These are phyloP conservation scores for Kwoniella sp. DNA, from an alignment of 768 basidiomycete genomes.

Conservation along the genomic window DNA sequence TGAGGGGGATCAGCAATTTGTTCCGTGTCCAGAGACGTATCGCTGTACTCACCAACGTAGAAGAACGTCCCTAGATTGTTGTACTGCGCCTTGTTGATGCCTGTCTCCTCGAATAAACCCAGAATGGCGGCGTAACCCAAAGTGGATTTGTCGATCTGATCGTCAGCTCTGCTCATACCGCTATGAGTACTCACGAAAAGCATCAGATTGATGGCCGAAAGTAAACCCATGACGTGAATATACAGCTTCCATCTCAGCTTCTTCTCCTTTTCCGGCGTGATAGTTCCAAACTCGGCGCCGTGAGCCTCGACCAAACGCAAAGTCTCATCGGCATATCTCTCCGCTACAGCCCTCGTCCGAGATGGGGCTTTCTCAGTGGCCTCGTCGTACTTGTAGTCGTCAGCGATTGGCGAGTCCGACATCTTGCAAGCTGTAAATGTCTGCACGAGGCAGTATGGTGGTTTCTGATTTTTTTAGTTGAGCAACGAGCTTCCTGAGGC, in stretches of 20 bases:
- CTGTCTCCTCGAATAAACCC: background rate
- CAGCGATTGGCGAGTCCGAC: background rate
- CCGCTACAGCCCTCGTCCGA: background rate
- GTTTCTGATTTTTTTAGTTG: too few relatives aligned
- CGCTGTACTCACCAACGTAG: background rate
- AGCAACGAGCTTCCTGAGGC: too few relatives aligned
- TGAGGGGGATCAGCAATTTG: too few relatives aligned
- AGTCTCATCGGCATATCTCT: background rate
- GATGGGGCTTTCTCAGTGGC: background rate
- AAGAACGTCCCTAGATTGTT: background rate
- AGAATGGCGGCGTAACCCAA: background rate
- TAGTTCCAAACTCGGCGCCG: background rate
- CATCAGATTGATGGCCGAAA: background rate
- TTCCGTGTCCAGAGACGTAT: too few relatives aligned
- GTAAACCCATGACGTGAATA: background rate
- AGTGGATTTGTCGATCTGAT: background rate
- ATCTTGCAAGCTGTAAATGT: background rate
- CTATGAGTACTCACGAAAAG: background rate
- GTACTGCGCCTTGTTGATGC: background rate
- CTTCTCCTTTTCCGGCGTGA: background rate
- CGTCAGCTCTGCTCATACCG: too few relatives aligned
- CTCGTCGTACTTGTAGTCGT: background rate
- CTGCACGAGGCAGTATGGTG: too few relatives aligned
- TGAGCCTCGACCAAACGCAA: background rate
- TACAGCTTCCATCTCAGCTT: conserved; percentile 3